Percentiles rank a stretch among this genome's conserved stretches.
phyloP scores from a whole-genome alignment of 139 green algal genomes.

The Tetradesmus lagerheimii region DNA sequence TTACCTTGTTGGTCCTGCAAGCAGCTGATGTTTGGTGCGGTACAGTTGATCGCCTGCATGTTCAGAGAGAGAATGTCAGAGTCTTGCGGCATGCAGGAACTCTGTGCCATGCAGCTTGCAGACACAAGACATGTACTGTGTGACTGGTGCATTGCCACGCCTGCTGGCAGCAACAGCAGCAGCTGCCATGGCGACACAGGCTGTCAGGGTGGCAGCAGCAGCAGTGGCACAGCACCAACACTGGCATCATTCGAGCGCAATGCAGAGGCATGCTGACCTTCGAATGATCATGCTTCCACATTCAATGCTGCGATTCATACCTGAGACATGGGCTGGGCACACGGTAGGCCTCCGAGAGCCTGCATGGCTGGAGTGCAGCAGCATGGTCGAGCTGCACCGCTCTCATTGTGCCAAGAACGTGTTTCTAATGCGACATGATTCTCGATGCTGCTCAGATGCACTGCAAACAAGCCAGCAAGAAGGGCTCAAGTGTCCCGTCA shows the following conservation, averaged over 20 bases:
- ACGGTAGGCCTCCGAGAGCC: not conserved
- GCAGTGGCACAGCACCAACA: not conserved
- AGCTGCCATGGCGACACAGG: not conserved
- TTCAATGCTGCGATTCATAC: not conserved
- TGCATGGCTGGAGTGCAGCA: not conserved
- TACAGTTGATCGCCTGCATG: too few relatives aligned
- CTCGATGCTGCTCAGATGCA: too few relatives aligned
- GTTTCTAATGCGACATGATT: not conserved
- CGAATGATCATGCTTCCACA: not conserved
- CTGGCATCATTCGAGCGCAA: not conserved
- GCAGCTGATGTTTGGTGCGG: not conserved
- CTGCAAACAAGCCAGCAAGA: not conserved
- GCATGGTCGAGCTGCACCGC: not conserved
- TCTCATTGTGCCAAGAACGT: not conserved
- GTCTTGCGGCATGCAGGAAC: too few relatives aligned
- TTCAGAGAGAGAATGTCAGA: not conserved
- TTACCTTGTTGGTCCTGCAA: not conserved
- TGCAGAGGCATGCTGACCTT: not conserved
- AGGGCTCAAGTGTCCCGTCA: not conserved
- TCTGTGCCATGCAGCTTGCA: too few relatives aligned
- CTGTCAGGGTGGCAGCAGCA: not conserved
- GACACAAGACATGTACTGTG: too few relatives aligned
- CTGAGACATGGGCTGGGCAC: not conserved
- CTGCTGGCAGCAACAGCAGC: too few relatives aligned
- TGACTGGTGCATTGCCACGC: too few relatives aligned